Percentiles rank a stretch among this genome's conserved stretches.
These are phyloP conservation scores for Diplotaxis tenuifolia DNA, from an alignment of 345 rosid genomes.

Conservation along the genomic window DNA sequence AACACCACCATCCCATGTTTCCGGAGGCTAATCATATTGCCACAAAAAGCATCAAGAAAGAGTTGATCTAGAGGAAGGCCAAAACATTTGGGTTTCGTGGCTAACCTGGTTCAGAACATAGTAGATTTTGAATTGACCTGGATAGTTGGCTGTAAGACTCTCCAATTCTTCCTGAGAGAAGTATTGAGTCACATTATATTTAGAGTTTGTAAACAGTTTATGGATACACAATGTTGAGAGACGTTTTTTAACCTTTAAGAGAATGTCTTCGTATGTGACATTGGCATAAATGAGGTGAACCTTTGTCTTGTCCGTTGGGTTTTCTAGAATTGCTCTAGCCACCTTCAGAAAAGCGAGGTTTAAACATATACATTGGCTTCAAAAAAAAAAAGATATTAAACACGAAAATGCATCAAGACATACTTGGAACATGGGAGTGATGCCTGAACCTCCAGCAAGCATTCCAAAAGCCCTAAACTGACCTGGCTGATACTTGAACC, in stretches of 20 bases:
- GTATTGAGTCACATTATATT: not conserved
- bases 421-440: slow-evolving; percentile 99
- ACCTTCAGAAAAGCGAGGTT: slow-evolving; percentile 45
- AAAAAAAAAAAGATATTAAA: not conserved
- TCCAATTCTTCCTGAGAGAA: slow-evolving; percentile 78
- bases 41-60: not conserved
- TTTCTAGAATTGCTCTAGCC: slow-evolving; percentile 84
- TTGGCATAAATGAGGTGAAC: slow-evolving; percentile 92
- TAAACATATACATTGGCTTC: not conserved
- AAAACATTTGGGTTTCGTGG: not conserved
- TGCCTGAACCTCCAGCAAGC: slow-evolving; percentile 99
- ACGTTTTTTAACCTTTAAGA: slow-evolving; percentile 60
- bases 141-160: slow-evolving; percentile 56
- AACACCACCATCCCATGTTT: slow-evolving; percentile 83
- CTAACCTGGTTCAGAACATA: slow-evolving; percentile 91
- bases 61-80: not conserved
- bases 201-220: not conserved
- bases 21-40: slow-evolving; percentile 72
- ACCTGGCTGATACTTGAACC: slow-evolving; percentile 85
- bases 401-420: not conserved
- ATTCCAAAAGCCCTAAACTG: slow-evolving; percentile 93
- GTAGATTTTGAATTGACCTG: slow-evolving; percentile 67
- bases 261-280: slow-evolving; percentile 85
- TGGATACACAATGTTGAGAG: not conserved
- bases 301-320: slow-evolving; percentile 76